These are phyloP conservation scores for Sporothrix variecibatus DNA, from an alignment of 2,329 filamentous ascomycete genomes.

Conservation along the genomic window DNA sequence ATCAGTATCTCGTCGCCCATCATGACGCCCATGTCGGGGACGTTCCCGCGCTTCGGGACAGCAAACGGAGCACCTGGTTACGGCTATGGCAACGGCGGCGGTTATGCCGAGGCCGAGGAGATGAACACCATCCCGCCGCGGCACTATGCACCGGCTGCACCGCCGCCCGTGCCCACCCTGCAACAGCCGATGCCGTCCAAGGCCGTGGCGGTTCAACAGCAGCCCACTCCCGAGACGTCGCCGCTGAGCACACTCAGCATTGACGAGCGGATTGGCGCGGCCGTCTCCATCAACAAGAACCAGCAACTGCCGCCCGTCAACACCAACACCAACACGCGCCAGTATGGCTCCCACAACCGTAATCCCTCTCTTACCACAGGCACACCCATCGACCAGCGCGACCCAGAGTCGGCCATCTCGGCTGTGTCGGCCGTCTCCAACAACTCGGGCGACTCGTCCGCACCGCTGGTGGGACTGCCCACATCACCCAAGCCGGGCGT, in stretches of 20 bases:
- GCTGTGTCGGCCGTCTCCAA: conserved; percentile 41
- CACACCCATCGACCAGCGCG: conserved; percentile 39
- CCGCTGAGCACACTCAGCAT: conserved; percentile 55
- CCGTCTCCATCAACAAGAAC: conserved; percentile 27
- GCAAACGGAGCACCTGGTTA: neutral
- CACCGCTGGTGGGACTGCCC: conserved; percentile 55
- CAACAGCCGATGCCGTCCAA: neutral
- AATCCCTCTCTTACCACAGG: neutral
- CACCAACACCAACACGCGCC: conserved; percentile 17
- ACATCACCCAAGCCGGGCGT: conserved; percentile 52
- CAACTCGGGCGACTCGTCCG: conserved; percentile 45
- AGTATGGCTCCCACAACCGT: conserved; percentile 6
- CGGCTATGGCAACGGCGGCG: conserved; percentile 25
- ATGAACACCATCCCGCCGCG: conserved; percentile 60
- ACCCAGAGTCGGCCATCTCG: conserved; percentile 51
- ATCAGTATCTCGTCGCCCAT: conserved; percentile 66
- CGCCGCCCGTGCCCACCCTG: conserved; percentile 54
- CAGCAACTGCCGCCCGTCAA: conserved; percentile 20
- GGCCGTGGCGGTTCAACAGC: neutral
- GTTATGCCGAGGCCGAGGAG: conserved; percentile 55
- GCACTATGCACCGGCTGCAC: conserved; percentile 58
- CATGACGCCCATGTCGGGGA: conserved; percentile 63
- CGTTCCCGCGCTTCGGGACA: conserved; percentile 50
- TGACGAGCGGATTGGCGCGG: conserved; percentile 55
- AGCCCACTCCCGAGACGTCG: conserved; percentile 48